Evolutionary conservation across 495 filamentous ascomycete genomes (phyloP).

Genomic region (Lasiosphaeria hispida): DNA sequence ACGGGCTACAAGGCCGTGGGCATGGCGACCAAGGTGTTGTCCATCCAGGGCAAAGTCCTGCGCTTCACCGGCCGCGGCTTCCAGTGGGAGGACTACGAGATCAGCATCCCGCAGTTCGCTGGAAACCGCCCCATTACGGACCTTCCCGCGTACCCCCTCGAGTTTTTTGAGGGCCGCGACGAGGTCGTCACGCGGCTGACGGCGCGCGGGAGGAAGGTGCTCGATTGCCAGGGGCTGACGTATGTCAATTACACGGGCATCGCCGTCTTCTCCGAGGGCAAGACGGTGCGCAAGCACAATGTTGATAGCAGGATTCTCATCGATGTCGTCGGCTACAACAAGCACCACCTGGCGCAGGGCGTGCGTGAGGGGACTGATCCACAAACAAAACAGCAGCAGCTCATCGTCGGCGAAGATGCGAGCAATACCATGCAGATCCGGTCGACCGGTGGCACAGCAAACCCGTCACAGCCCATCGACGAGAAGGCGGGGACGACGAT

Average conservation of each 20-base stretch:
- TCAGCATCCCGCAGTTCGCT: constrained; percentile 21
- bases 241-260: constrained; percentile 34
- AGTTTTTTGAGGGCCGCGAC: constrained; percentile 23
- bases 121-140: constrained; percentile 31
- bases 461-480: background rate
- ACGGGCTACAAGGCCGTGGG: constrained; percentile 15
- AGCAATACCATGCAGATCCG: background rate
- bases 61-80: constrained; percentile 33
- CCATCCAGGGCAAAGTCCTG: constrained; percentile 25
- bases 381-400: constrained; percentile 8
- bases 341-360: constrained; percentile 33
- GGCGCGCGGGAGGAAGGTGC: constrained; percentile 27
- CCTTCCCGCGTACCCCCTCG: constrained; percentile 34
- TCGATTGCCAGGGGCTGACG: constrained; percentile 36
- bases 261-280: constrained; percentile 19
- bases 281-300: constrained; percentile 23
- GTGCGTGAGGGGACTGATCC: constrained; percentile 24
- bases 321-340: constrained; percentile 39
- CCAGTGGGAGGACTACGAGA: constrained; percentile 25
- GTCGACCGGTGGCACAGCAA: background rate
- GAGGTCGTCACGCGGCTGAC: constrained; percentile 25
- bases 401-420: constrained; percentile 11
- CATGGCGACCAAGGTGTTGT: background rate
- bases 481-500: background rate
- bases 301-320: constrained; percentile 37